phyloP scores from a whole-genome alignment of 257 asterid species.

The Salvia splendens region DNA sequence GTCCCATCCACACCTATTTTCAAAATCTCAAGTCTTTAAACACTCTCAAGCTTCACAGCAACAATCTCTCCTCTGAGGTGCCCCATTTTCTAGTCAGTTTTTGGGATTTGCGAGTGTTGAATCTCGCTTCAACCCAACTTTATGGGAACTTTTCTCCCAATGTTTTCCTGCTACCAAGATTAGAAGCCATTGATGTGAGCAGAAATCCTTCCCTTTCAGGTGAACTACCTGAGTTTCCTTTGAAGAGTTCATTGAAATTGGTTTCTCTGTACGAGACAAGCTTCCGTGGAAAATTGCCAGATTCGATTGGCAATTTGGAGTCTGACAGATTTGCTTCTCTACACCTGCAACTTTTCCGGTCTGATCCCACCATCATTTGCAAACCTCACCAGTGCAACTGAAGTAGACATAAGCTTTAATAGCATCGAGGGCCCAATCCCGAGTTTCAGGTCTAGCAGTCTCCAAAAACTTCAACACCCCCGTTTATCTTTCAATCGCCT shows the following conservation, averaged over 20 bases:
- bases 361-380: slow-evolving; percentile 38
- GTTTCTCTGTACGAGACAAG: slow-evolving; percentile 21
- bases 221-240: slow-evolving; percentile 36
- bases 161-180: slow-evolving; percentile 29
- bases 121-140: slow-evolving; percentile 29
- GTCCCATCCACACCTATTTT: slow-evolving; percentile 30
- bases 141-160: slow-evolving; percentile 27
- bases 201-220: slow-evolving; percentile 24
- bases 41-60: slow-evolving; percentile 28
- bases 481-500: slow-evolving; percentile 38
- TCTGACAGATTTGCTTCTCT: slow-evolving; percentile 33
- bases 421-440: slow-evolving; percentile 30
- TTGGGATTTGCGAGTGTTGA: slow-evolving; percentile 33
- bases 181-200: slow-evolving; percentile 30
- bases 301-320: slow-evolving; percentile 38
- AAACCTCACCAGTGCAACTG: slow-evolving; percentile 32
- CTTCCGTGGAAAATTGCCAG: slow-evolving; percentile 30
- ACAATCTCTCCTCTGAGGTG: slow-evolving; percentile 35
- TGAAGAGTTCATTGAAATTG: slow-evolving; percentile 24
- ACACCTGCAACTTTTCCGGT: slow-evolving; percentile 38
- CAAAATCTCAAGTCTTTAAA: slow-evolving; percentile 28
- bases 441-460: slow-evolving; percentile 18
- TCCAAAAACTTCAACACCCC: slow-evolving; percentile 31
- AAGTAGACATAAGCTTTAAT: slow-evolving; percentile 36
- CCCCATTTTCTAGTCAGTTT: slow-evolving; percentile 32